Evolutionary conservation across 83 land plant species (phyloP).

Genomic region (Diphasiastrum complanatum): DNA sequence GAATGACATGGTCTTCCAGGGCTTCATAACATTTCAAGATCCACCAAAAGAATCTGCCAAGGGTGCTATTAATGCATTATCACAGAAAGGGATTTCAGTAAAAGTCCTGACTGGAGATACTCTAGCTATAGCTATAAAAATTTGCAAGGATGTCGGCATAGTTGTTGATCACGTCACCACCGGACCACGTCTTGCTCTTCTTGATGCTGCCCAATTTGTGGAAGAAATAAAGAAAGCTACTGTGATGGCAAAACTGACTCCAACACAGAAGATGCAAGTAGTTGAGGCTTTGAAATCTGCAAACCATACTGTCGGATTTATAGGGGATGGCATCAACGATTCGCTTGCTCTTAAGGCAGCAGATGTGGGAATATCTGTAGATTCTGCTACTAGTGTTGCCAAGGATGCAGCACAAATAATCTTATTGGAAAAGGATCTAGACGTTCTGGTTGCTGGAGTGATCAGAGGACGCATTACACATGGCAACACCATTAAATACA

Average conservation of each 20-base stretch:
- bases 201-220: conserved; percentile 28
- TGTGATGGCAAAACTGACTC: conserved; percentile 49
- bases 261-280: conserved; percentile 43
- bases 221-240: conserved; percentile 35
- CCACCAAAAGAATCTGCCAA: conserved; percentile 55
- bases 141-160: conserved; percentile 56
- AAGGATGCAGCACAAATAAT: conserved; percentile 48
- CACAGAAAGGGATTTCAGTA: conserved; percentile 45
- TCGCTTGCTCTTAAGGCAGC: conserved; percentile 49
- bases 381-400: conserved; percentile 44
- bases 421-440: conserved; percentile 53
- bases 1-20: conserved; percentile 43
- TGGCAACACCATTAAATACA: conserved; percentile 55
- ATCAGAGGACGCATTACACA: conserved; percentile 41
- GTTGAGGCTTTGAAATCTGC: conserved; percentile 42
- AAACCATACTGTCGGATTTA: conserved; percentile 43
- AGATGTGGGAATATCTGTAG: conserved; percentile 59
- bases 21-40: conserved; percentile 41
- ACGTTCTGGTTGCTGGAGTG: conserved; percentile 53
- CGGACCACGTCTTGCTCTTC: conserved; percentile 44
- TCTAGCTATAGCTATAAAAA: conserved; percentile 43
- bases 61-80: conserved; percentile 41
- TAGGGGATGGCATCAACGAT: conserved; percentile 58
- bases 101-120: conserved; percentile 54
- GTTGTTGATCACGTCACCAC: conserved; percentile 39